These are phyloP conservation scores for Pseudopyricularia cyperi DNA, from an alignment of 2,329 filamentous ascomycete species.

Conservation along the genomic window DNA sequence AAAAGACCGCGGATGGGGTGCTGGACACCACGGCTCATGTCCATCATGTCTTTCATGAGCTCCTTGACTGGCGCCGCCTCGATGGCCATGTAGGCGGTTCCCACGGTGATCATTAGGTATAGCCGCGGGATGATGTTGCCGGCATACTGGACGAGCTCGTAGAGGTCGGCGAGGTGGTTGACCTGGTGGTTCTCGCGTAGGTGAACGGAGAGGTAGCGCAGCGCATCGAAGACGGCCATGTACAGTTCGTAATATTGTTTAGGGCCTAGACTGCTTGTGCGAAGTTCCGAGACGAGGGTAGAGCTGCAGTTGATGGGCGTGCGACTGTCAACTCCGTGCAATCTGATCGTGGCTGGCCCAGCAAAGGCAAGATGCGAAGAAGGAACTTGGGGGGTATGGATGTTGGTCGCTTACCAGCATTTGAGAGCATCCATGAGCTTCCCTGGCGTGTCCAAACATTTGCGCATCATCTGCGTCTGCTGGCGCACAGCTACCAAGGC, in stretches of 20 bases:
- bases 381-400: not conserved
- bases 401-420: slow-evolving; percentile 69
- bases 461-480: slow-evolving; percentile 93
- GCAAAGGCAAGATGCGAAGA: not conserved
- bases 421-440: slow-evolving; percentile 99
- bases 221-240: slow-evolving; percentile 96
- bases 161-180: slow-evolving; percentile 94
- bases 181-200: slow-evolving; percentile 94
- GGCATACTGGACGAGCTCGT: slow-evolving; percentile 90
- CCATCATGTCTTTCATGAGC: slow-evolving; percentile 99
- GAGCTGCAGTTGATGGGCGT: slow-evolving; percentile 46
- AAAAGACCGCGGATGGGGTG: slow-evolving; percentile 94
- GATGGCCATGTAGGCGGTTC: slow-evolving; percentile 97
- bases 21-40: slow-evolving; percentile 97
- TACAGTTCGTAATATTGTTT: slow-evolving; percentile 99
- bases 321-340: not conserved
- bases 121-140: slow-evolving; percentile 94
- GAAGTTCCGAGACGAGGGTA: slow-evolving; percentile 93
- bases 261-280: slow-evolving; percentile 91
- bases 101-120: slow-evolving; percentile 98
- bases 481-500: slow-evolving; percentile 91
- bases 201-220: slow-evolving; percentile 92
- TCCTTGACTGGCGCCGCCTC: slow-evolving; percentile 98
- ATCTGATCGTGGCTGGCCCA: not conserved
- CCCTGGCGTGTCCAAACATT: slow-evolving; percentile 89